These are phyloP conservation scores for Globisporangium sylvaticum DNA, from an alignment of 352 stramenopile genomes.

Conservation along the genomic window DNA sequence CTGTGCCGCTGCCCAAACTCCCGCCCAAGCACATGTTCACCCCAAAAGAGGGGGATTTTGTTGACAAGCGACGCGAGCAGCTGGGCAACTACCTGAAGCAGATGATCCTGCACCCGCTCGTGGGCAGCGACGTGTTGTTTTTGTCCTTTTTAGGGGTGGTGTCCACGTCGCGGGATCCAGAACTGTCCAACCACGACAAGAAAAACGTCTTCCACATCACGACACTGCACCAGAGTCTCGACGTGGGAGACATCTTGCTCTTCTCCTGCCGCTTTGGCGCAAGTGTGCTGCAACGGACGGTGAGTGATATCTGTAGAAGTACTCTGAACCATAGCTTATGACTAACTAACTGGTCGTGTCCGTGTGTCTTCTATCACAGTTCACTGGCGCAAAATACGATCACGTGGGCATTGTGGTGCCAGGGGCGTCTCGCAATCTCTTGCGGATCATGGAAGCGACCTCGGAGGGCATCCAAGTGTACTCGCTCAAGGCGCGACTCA, in stretches of 20 bases:
- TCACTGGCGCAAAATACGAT: constrained; percentile 75
- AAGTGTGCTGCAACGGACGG: constrained; percentile 76
- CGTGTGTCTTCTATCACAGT: constrained; percentile 23
- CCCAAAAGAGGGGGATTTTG: constrained; percentile 55
- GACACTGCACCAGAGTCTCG: constrained; percentile 63
- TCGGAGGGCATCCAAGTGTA: constrained; percentile 80
- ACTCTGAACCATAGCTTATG: background rate
- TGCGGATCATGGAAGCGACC: constrained; percentile 80
- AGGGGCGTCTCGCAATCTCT: constrained; percentile 43
- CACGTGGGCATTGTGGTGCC: constrained; percentile 80
- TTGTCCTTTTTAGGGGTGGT: constrained; percentile 78
- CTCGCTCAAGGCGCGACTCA: constrained; percentile 66
- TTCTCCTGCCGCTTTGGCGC: constrained; percentile 79
- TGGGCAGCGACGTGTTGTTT: constrained; percentile 58
- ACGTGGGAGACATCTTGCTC: constrained; percentile 72
- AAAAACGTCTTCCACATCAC: constrained; percentile 76
- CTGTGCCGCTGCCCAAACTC: constrained; percentile 32
- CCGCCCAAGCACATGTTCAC: constrained; percentile 70
- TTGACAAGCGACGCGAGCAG: constrained; percentile 52
- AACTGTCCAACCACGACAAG: constrained; percentile 56
- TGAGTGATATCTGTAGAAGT: constrained; percentile 14
- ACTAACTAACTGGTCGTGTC: background rate
- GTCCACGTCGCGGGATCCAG: constrained; percentile 55
- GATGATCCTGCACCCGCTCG: constrained; percentile 39
- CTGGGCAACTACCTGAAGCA: constrained; percentile 65